Base-by-base conservation (phyloP, 257 asterid genomes). In the Perilla frutescens region DNA sequence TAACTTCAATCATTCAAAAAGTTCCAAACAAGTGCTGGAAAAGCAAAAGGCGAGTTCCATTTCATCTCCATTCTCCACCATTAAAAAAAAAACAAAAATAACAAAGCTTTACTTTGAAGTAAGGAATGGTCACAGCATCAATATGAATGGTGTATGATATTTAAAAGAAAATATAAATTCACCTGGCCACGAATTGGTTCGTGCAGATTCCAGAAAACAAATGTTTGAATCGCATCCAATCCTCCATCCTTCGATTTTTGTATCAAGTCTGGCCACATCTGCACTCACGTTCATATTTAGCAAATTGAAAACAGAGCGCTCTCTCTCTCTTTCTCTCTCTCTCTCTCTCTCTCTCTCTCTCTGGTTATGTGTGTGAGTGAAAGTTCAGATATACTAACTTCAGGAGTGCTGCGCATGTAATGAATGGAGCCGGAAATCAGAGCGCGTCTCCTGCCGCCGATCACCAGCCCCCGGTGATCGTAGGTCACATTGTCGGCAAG, bases 231-330 rank as follows among this genome's bases (percentile, higher is more conserved):
- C 9, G 76, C 82, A 81, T 92, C 96, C 86, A 92, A 68, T 2
- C 97, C 98, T 77, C 98, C 98, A 13, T 87, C 97, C 75, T 92
- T 92, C 0, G 96, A 81, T 74, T 90, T 90, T 68, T 88, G 88
- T 61, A 92, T 87, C 76, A 92, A 84, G 70, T 88, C 94, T 8
- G 95, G 90, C 98, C 98, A 92, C 98, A 92, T 92, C 98, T 92
- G 81, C 66, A 66, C 26, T 45, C 59, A 60, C 37, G 67, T 26
- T 13, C 66, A 37, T 29, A 69, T 54, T 39, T 49, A 64, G 20
- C 12, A 48, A 64, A 15, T 57, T 58, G 67, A 61, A 58, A 26
- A 72, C 26, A 34, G 12, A 49, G 26, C 13, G n/a, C 34, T 6
- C 34, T 20, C 26, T 41, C 12, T 41, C 15, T 39, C n/a, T 12